Evolutionary conservation across 2,329 filamentous ascomycete genomes (phyloP), one percentile per base, ranked within the genome.

Genomic region (Blastomyces parvus): DNA sequence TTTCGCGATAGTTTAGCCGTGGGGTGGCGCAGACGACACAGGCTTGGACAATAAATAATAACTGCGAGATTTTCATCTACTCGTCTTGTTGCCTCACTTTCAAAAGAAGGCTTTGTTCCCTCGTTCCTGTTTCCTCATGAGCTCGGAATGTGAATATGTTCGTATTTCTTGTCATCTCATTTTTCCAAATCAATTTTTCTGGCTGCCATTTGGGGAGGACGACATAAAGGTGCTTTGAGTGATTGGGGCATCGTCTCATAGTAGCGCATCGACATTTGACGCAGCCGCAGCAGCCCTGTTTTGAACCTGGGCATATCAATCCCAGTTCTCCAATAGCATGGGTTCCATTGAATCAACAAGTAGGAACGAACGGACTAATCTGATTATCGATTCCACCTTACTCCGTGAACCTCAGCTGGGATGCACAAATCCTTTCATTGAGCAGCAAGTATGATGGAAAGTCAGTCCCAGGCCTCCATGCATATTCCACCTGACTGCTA

Each of bases 51-150:
- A n/a, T n/a, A 38, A 13, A 11, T 44, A 17, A 44, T 19, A 44
- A 42, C 40, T 33, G 38, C 40, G 40, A 25, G 2, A 48, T 59
- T 30, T 59, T 33, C 42, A 14, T 4, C 40, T 17, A 46, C 14
- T 46, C 22, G 57, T 40, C 40, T 59, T 59, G 57, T 59, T 59
- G 57, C 57, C 57, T 59, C 57, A 59, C 57, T 59, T 59, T 48
- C 33, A 30, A 8, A 30, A 17, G 17, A 7, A 3, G 25, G 40
- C 40, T n/a, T 48, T 22, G 14, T 33, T 40, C 42, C 19, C 11
- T 40, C 9, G 9, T 42, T 38, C 33, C 33, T 19, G 3, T 5
- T 25, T 50, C 11, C 22, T 50, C 46, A 27, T 13, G 22, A 50
- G 2, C 22, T 50, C 53, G 14, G 27, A 22, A 40, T 19, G 19